phyloP scores from a whole-genome alignment of 2,329 filamentous ascomycete species.

The Mollisiaceae sp. region DNA sequence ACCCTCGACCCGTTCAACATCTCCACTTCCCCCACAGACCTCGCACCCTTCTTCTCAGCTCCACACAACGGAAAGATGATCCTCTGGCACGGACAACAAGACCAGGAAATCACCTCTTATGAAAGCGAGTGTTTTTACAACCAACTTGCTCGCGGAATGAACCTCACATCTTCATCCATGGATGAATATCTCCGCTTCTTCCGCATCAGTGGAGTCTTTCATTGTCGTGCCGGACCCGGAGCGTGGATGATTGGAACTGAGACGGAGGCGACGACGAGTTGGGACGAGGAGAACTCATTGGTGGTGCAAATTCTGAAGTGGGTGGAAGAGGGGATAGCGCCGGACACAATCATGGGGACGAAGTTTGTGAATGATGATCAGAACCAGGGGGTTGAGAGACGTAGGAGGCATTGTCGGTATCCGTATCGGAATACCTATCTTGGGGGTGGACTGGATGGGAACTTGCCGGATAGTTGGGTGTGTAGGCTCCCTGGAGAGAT shows the following conservation, averaged over 20 bases:
- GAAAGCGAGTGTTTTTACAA: slow-evolving; percentile 35
- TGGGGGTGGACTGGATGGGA: slow-evolving; percentile 16
- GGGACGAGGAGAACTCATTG: slow-evolving; percentile 60
- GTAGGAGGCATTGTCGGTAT: slow-evolving; percentile 50
- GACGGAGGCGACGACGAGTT: slow-evolving; percentile 72
- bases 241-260: slow-evolving; percentile 46
- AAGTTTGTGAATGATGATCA: neutral
- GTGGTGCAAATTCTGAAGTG: slow-evolving; percentile 52
- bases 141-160: slow-evolving; percentile 20
- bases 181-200: slow-evolving; percentile 57
- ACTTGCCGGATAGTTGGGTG: slow-evolving; percentile 21
- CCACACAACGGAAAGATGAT: slow-evolving; percentile 45
- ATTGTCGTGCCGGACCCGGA: slow-evolving; percentile 55
- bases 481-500: slow-evolving; percentile 10
- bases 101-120: slow-evolving; percentile 40
- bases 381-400: slow-evolving; percentile 46
- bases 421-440: slow-evolving; percentile 25
- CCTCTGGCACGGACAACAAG: slow-evolving; percentile 49
- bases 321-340: slow-evolving; percentile 49
- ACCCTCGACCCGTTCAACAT: slow-evolving; percentile 35
- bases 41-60: slow-evolving; percentile 23
- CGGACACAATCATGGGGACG: slow-evolving; percentile 47
- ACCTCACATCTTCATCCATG: slow-evolving; percentile 25
- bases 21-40: slow-evolving; percentile 33
- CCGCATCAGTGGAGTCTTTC: slow-evolving; percentile 55